Conservation (phyloP, 352 stramenopile genomes). For the Plasmopara halstedii region DNA sequence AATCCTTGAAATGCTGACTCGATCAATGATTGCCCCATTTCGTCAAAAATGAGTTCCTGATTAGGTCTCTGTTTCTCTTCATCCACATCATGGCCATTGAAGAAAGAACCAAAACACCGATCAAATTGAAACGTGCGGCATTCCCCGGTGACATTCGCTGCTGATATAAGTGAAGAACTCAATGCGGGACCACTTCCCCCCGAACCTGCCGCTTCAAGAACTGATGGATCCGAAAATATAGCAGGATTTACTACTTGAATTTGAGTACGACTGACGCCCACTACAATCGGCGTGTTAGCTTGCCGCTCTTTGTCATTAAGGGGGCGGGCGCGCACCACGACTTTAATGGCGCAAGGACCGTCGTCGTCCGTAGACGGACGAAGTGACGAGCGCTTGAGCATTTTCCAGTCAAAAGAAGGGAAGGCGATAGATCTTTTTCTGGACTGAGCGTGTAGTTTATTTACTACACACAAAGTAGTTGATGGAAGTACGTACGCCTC, state of each 20-base stretch:
- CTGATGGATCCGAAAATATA: constrained; percentile 48
- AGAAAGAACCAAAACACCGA: constrained; percentile 53
- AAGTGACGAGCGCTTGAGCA: constrained; percentile 9
- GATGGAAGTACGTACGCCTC: neutral
- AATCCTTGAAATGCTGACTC: constrained; percentile 72
- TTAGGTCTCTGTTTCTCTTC: constrained; percentile 39
- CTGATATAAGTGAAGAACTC: constrained; percentile 19
- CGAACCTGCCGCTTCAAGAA: constrained; percentile 22
- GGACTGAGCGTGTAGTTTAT: neutral
- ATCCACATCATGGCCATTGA: constrained; percentile 17
- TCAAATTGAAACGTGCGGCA: constrained; percentile 74
- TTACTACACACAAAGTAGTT: neutral
- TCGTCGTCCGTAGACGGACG: constrained; percentile 11
- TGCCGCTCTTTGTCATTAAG: constrained; percentile 50
- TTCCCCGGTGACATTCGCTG: constrained; percentile 33
- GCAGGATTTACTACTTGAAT: constrained; percentile 62
- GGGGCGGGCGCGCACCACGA: constrained; percentile 65
- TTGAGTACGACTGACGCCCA: constrained; percentile 35
- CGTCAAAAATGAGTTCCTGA: constrained; percentile 71
- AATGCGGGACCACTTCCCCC: constrained; percentile 13
- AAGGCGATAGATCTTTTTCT: constrained; percentile 4
- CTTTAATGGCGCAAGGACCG: constrained; percentile 51
- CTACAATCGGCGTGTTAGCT: constrained; percentile 39
- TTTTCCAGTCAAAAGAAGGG: neutral
- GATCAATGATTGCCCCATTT: constrained; percentile 64